These are phyloP conservation scores for Aurifilum marmelostoma DNA, from an alignment of 2,329 filamentous ascomycete genomes.

Conservation along the genomic window DNA sequence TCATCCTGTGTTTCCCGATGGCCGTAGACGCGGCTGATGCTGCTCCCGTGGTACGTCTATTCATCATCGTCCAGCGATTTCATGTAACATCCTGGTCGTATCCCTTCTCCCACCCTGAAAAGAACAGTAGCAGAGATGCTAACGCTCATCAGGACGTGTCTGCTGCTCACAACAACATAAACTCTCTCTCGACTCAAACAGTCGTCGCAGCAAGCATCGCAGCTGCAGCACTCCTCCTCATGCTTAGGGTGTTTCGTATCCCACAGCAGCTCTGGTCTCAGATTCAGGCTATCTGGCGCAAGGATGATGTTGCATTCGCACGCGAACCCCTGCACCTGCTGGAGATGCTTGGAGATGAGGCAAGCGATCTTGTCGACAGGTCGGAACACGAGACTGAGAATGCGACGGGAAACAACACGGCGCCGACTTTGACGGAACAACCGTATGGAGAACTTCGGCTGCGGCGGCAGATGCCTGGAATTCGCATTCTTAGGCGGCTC, in stretches of 20 bases:
- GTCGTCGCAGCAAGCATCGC: neutral
- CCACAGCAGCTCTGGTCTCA: neutral
- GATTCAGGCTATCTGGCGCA: neutral
- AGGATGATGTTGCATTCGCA: neutral
- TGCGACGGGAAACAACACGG: neutral
- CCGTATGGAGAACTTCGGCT: neutral
- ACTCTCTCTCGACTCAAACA: neutral
- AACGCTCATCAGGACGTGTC: neutral
- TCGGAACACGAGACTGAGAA: neutral
- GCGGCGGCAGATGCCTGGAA: neutral
- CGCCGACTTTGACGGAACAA: neutral
- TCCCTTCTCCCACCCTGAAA: too few relatives aligned
- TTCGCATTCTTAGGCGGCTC: neutral
- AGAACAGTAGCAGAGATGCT: neutral
- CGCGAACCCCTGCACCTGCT: neutral
- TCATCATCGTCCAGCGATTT: too few relatives aligned
- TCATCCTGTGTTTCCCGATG: neutral
- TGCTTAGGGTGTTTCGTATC: neutral
- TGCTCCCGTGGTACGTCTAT: conserved; percentile 8
- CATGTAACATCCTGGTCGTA: too few relatives aligned
- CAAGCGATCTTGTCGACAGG: neutral
- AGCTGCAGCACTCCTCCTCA: neutral
- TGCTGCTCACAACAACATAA: neutral
- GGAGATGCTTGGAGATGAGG: neutral
- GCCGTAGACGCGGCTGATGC: neutral